Conservation (phyloP, 164 flowering plant species). For the Paratinospora sagittata region DNA sequence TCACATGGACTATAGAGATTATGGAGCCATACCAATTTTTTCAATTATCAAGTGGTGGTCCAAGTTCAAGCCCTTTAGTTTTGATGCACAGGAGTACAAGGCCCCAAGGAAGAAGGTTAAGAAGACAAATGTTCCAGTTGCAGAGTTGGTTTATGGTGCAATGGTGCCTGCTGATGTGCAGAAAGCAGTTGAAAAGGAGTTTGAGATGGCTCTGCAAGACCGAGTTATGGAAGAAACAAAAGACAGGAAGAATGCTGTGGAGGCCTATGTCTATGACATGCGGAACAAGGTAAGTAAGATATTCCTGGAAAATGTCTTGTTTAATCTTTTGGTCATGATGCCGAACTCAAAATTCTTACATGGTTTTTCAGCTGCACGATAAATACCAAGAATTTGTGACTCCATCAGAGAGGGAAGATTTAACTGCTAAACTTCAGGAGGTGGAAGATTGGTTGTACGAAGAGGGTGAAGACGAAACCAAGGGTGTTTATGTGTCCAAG, state of each 20-base stretch:
- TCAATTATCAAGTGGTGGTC: too few relatives aligned
- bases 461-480: conserved; percentile 95
- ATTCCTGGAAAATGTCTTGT: not conserved
- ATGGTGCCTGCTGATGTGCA: conserved; percentile 57
- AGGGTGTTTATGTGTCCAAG: conserved; percentile 92
- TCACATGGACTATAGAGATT: too few relatives aligned
- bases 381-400: conserved; percentile 72
- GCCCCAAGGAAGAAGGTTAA: conserved; percentile 74
- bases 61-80: not conserved
- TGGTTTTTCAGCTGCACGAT: conserved; percentile 54
- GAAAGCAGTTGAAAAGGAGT: conserved; percentile 84
- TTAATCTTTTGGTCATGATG: too few relatives aligned
- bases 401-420: conserved; percentile 49
- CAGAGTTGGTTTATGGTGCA: conserved; percentile 65
- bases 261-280: conserved; percentile 93
- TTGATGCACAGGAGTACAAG: conserved; percentile 39
- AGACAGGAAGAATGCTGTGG: conserved; percentile 89
- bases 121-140: conserved; percentile 58
- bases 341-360: too few relatives aligned
- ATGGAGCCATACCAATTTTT: too few relatives aligned
- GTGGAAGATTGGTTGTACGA: conserved; percentile 92
- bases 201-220: conserved; percentile 93
- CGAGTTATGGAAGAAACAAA: conserved; percentile 94
- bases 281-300: conserved; percentile 56
- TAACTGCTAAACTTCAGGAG: conserved; percentile 66